Conservation (phyloP, 2,329 filamentous ascomycete genomes). For the Botrytis fabae region DNA sequence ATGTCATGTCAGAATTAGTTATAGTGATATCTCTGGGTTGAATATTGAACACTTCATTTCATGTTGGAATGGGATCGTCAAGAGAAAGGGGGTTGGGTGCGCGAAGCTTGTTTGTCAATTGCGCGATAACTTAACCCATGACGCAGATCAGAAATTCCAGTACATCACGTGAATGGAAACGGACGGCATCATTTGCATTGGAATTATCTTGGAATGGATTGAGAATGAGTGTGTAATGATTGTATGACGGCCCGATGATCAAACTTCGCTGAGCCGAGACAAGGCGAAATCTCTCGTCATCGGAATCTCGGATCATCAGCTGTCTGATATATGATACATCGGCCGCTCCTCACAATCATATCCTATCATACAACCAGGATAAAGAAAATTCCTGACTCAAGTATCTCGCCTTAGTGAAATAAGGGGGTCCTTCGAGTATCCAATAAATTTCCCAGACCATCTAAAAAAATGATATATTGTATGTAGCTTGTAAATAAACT, state of each 20-base stretch:
- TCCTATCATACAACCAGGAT: constrained; percentile 7
- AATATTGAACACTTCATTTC: not conserved
- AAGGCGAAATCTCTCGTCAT: not conserved
- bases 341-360: not conserved
- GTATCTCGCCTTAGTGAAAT: not conserved
- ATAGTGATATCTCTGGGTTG: not conserved
- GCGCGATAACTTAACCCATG: constrained; percentile 10
- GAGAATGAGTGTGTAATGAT: not conserved
- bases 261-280: not conserved
- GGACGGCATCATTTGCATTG: not conserved
- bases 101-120: not conserved
- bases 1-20: not conserved
- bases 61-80: not conserved
- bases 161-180: constrained; percentile 1
- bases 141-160: not conserved
- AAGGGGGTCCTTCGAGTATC: not conserved
- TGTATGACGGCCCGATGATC: not conserved
- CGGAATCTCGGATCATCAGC: not conserved
- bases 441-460: not conserved
- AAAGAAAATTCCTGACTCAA: not conserved
- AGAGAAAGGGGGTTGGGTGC: not conserved
- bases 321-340: constrained; percentile 1
- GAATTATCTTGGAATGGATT: not conserved
- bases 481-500: not conserved
- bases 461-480: not conserved